Conservation (phyloP, 768 basidiomycete genomes). For the Russula abietina region DNA sequence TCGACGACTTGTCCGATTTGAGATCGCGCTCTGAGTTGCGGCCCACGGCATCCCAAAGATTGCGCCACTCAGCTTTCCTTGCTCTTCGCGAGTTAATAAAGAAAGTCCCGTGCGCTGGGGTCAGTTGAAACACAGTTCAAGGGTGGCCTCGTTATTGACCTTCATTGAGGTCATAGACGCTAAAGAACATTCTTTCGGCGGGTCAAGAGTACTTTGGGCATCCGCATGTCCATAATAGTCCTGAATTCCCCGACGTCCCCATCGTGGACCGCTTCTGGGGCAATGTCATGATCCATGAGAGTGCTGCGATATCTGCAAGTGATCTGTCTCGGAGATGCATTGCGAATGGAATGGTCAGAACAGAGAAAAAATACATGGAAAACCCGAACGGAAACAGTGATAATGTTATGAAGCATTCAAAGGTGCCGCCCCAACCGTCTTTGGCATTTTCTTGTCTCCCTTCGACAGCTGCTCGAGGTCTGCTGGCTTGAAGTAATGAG, state of each 20-base stretch:
- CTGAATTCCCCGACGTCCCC: no score
- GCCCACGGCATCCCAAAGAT: no score
- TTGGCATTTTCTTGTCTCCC: conserved; percentile 95
- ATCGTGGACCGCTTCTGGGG: no score
- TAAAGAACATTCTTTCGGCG: no score
- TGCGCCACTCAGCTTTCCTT: no score
- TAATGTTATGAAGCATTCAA: conserved; percentile 13
- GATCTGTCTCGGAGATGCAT: not conserved
- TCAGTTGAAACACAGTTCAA: not conserved
- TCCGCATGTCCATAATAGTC: no score
- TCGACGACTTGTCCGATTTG: no score
- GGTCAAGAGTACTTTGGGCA: no score
- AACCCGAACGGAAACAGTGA: not conserved
- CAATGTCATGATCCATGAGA: no score
- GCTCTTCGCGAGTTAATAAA: not conserved
- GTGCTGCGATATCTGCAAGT: not conserved
- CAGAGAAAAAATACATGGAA: conserved; percentile 4
- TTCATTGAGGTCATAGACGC: no score
- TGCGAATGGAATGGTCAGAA: conserved; percentile 2
- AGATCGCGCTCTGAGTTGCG: no score
- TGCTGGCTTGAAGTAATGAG: conserved; percentile 90
- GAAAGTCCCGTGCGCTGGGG: not conserved
- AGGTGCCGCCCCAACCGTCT: conserved; percentile 41
- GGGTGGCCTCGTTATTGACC: no score
- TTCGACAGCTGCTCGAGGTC: conserved; percentile 73